Conservation (phyloP, 148 eudicot genomes). For the Vaccinium corymbosum region DNA sequence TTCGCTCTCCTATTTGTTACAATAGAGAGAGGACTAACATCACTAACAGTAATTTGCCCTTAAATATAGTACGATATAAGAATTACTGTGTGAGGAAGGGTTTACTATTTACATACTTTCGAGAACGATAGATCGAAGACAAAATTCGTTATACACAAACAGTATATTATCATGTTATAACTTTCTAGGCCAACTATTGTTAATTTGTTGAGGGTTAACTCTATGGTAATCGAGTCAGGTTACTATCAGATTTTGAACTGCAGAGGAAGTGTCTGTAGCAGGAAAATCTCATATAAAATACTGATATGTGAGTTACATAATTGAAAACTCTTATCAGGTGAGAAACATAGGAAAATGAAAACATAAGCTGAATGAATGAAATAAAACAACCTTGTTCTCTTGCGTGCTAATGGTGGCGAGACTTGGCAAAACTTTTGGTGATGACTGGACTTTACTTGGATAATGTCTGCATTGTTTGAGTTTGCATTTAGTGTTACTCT, state of each 20-base stretch:
- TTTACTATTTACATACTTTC: neutral
- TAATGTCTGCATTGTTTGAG: neutral
- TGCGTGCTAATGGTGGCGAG: neutral
- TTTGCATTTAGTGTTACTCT: neutral
- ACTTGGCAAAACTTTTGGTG: neutral
- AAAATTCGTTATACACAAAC: neutral
- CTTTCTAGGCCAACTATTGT: neutral
- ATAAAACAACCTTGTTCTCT: neutral
- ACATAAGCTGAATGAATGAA: neutral
- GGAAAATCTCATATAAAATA: neutral
- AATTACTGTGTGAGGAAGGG: neutral
- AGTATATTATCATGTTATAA: neutral
- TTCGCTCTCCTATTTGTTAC: neutral
- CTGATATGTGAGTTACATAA: neutral
- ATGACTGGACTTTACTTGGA: constrained; percentile 5
- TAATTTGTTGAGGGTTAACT: neutral
- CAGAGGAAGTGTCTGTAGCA: neutral
- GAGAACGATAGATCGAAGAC: neutral
- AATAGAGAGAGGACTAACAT: neutral
- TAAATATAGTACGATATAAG: neutral
- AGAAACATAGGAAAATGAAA: neutral
- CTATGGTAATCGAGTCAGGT: neutral
- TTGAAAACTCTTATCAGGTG: neutral
- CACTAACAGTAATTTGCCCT: neutral
- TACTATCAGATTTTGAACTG: neutral